A percentile compares a stretch with the other conserved stretches of the same genome.
Evolutionary conservation across 169 alveolate genomes (phyloP).

Genomic region (Eimeria falciformis): DNA sequence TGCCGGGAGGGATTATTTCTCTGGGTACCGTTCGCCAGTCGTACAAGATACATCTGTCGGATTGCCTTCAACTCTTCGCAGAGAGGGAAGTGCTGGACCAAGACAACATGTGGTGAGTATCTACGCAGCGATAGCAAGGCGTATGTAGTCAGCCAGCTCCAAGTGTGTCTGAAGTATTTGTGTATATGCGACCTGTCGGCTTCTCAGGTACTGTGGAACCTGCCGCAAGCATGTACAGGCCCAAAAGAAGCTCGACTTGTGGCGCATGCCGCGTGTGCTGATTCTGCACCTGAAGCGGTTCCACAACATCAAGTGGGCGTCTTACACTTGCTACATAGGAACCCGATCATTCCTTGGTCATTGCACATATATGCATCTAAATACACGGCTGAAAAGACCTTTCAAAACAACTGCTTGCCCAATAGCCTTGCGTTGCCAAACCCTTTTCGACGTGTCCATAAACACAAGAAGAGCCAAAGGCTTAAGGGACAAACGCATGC

Average conservation of each 20-base stretch:
- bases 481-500: no score
- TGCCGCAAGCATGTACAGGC: conserved; percentile 93
- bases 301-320: conserved; percentile 81
- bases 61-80: conserved; percentile 88
- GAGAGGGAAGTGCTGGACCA: conserved; percentile 89
- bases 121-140: no score
- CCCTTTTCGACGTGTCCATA: no score
- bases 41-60: conserved; percentile 65
- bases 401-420: no score
- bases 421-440: no score
- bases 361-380: no score
- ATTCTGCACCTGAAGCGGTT: conserved; percentile 93
- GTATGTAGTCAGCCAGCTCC: no score
- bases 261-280: conserved; percentile 89
- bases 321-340: conserved; percentile 69
- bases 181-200: no score
- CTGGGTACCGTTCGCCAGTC: conserved; percentile 30
- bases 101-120: conserved; percentile 89
- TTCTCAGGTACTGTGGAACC: conserved; percentile 86
- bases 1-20: not conserved
- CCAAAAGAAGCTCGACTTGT: conserved; percentile 91
- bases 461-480: no score
- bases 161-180: no score
- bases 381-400: no score
- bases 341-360: no score